Percentiles rank a stretch among this genome's conserved stretches.
Evolutionary conservation across 345 rosid genomes (phyloP).

Genomic region (Geranium rotundifolium): DNA sequence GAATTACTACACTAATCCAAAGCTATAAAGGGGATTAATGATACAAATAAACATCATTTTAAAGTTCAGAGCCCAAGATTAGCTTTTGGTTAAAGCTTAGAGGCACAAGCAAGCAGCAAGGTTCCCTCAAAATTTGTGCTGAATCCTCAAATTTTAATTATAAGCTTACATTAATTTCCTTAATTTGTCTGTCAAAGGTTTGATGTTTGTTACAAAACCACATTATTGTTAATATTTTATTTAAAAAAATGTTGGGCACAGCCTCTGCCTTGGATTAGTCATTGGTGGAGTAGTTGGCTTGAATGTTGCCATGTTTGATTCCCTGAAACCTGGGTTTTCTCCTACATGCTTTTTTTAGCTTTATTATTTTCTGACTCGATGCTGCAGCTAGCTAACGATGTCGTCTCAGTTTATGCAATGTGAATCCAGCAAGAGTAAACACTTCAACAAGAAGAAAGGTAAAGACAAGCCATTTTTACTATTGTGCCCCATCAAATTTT

Average conservation of each 20-base stretch:
- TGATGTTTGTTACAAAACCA: constrained; percentile 5
- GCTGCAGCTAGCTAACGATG: not conserved
- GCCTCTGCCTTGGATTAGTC: not conserved
- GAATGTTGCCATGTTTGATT: constrained; percentile 49
- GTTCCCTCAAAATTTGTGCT: constrained; percentile 27
- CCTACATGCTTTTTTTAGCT: constrained; percentile 15
- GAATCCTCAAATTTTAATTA: not conserved
- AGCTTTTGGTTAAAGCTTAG: constrained; percentile 14
- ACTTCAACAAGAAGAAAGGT: not conserved
- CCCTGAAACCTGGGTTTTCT: constrained; percentile 32
- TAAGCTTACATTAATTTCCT: constrained; percentile 2
- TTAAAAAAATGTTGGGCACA: constrained; percentile 6
- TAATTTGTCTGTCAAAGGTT: constrained; percentile 25
- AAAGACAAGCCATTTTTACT: not conserved
- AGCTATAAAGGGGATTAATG: constrained; percentile 5
- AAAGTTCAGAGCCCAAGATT: constrained; percentile 8
- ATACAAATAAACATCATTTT: not conserved
- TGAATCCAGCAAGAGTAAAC: not conserved
- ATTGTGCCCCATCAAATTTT: not conserved
- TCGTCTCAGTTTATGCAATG: too few relatives aligned
- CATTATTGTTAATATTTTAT: not conserved
- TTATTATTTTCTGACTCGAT: not conserved
- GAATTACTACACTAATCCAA: not conserved
- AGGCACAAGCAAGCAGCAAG: constrained; percentile 14
- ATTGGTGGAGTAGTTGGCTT: constrained; percentile 50